Base-by-base conservation (phyloP, 2,329 filamentous ascomycete genomes). In the Didymella arachidicola region DNA sequence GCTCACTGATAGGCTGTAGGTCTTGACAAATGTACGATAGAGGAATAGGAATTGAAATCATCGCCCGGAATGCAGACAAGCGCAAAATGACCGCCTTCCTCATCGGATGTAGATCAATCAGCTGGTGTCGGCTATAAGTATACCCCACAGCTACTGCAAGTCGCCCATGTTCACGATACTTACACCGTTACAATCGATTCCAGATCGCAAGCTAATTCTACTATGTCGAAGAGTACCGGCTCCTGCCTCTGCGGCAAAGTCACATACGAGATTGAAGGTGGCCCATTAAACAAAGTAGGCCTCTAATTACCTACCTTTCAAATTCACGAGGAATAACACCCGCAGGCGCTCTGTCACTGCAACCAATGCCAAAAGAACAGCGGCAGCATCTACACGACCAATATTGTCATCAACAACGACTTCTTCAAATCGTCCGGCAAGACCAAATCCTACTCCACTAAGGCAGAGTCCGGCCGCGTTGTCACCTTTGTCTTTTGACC, bases 201-300 rank as follows among this genome's bases (percentile, higher is more conserved):
- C 11, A 32, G 3, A 32, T 32, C 30, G 12, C 22, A 27, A 12
- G 3, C 16, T 7, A 41, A 7, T 11, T n/a, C 8, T n/a, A 51
- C 5, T 7, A 58, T 58, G 55, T 58, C 55, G 2, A 58, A 49
- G 8, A 49, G 29, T 29, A 58, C 55, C 30, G 55, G 55, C 45
- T 58, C 55, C 43, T 58, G 55, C 29, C 49, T 58, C 29, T 58
- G 55, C 25, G 55, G 55, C 29, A 58, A 58, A 43, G 55, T 53
- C 12, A 58, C 55, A 12, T 58, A 58, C 30, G 55, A 58, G 26
- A 39, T 58, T 14, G 55, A 58, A 18, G 55, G 55, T 8, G 55
- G 55, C 1, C 55, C 55, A 5, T 25, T 58, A 4, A 58, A 53
- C 38, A 58, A 58, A 22, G 55, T 53, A 29, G 16, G 2, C 18